Evolutionary conservation across 2,329 filamentous ascomycete genomes (phyloP), one percentile per base, ranked within the genome.

Genomic region (Neurospora sp.): DNA sequence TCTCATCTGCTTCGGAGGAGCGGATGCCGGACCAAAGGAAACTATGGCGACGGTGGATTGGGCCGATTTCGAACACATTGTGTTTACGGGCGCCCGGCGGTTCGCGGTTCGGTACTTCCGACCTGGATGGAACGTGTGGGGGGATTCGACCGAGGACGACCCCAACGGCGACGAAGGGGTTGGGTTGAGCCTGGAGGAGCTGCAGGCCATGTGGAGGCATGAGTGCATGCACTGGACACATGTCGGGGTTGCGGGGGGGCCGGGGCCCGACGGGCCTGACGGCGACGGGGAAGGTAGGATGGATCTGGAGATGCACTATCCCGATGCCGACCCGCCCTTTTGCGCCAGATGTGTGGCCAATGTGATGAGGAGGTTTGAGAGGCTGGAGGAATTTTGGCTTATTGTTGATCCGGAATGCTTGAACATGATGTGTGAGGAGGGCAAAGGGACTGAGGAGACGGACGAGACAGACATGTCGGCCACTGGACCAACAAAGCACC

Each of bases 381-480:
- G 67, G 43, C 39, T 73, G 69, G 66, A 69, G 66, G 70, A 72
- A 40, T 67, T 73, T 57, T 74, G 69, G 57, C 37, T 72, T 2
- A 69, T 73, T 38, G 40, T 74, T 37, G 70, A 72, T 65, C 46
- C 38, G 37, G 17, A 41, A 39, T 28, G 12, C 33, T 8, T 15
- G 52, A 19, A 57, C 12, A 36, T 17, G 39, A 41, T 67, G 66
- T 12, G 12, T 33, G 52, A 62, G 23, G 52, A 62, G 23, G 28
- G 52, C 23, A 33, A 17, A 62, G 52, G 52, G 28, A 62, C 28
- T 17, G 52, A 46, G 41, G 5, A n/a, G n/a, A 46, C 19, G 41
- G 41, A 46, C 19, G 11, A 46, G 4, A 19, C 41, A 46, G 41
- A 62, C 3, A 33, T 62, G 52, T n/a, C 52, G 28, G 52, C 52